A percentile compares a stretch with the other conserved stretches of the same genome.
These are phyloP conservation scores for Termitomyces sp. DNA, from an alignment of 768 basidiomycete species.

Conservation along the genomic window DNA sequence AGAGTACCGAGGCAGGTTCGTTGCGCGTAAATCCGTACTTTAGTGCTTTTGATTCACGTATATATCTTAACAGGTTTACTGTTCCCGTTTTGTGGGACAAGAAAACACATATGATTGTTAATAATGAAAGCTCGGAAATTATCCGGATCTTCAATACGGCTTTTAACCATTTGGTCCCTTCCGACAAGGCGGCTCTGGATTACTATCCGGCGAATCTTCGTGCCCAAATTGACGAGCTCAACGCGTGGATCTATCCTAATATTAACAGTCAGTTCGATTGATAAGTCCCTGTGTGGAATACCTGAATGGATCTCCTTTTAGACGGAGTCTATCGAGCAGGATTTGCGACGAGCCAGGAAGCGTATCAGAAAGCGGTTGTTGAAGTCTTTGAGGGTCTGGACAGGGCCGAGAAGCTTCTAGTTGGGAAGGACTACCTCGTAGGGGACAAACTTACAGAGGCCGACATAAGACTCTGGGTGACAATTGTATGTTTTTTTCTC, in stretches of 20 bases:
- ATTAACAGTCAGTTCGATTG: conserved; percentile 65
- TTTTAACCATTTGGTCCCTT: conserved; percentile 71
- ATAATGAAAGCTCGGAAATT: conserved; percentile 95
- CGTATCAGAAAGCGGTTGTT: conserved; percentile 55
- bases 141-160: conserved; percentile 89
- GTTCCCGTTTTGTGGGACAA: conserved; percentile 94
- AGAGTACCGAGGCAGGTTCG: conserved; percentile 65
- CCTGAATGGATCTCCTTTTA: conserved; percentile 23
- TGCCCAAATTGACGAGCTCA: conserved; percentile 77
- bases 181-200: conserved; percentile 63
- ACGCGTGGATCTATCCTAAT: conserved; percentile 82
- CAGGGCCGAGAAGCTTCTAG: conserved; percentile 72
- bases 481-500: conserved; percentile 56
- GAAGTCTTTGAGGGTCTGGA: conserved; percentile 79
- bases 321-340: conserved; percentile 89
- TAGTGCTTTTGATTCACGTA: too few species aligned
- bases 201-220: conserved; percentile 76
- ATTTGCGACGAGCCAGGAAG: conserved; percentile 77
- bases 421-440: conserved; percentile 79
- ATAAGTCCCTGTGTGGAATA: neutral
- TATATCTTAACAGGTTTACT: conserved; percentile 54
- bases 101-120: conserved; percentile 83
- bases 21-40: neutral
- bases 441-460: conserved; percentile 84
- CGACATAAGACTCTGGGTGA: conserved; percentile 88